Evolutionary conservation across 306 rosid genomes (phyloP).

Genomic region (Quercus gilva): DNA sequence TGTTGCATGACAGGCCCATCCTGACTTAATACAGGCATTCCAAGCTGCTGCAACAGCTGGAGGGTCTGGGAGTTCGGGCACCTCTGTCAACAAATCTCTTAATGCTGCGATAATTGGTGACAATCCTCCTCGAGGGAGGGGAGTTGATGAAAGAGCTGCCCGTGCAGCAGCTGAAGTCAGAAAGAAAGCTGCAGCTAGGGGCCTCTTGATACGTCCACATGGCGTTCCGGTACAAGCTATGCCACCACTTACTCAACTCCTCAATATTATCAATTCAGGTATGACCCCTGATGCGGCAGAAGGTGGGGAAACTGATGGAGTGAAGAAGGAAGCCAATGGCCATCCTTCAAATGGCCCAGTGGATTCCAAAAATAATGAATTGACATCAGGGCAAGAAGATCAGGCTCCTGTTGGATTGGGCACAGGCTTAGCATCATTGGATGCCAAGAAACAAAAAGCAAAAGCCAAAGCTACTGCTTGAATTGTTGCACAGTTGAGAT

Average conservation of each 20-base stretch:
- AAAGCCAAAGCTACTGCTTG: constrained; percentile 63
- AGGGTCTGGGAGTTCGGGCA: constrained; percentile 76
- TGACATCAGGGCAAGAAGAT: constrained; percentile 34
- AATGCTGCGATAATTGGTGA: constrained; percentile 82
- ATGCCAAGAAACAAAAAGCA: constrained; percentile 74
- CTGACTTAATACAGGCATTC: constrained; percentile 86
- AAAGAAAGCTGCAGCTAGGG: constrained; percentile 93
- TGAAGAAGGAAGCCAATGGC: constrained; percentile 38
- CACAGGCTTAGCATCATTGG: constrained; percentile 71
- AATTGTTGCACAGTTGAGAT: no score
- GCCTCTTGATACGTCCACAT: constrained; percentile 72
- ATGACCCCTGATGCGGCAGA: constrained; percentile 44
- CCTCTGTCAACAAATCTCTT: constrained; percentile 64
- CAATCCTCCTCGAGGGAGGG: constrained; percentile 78
- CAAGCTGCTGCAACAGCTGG: constrained; percentile 90
- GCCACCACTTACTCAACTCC: constrained; percentile 78
- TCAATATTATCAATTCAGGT: constrained; percentile 73
- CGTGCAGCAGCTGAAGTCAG: constrained; percentile 92
- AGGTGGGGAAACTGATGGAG: constrained; percentile 49
- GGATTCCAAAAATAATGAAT: constrained; percentile 33
- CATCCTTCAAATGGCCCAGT: constrained; percentile 28
- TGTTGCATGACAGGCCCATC: constrained; percentile 61
- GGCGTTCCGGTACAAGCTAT: constrained; percentile 85
- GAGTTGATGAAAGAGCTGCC: constrained; percentile 92
- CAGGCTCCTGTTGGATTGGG: constrained; percentile 83